Evolutionary conservation across 495 filamentous ascomycete genomes (phyloP), one percentile per base, ranked within the genome.

Genomic region (Cercophora newfieldiana): DNA sequence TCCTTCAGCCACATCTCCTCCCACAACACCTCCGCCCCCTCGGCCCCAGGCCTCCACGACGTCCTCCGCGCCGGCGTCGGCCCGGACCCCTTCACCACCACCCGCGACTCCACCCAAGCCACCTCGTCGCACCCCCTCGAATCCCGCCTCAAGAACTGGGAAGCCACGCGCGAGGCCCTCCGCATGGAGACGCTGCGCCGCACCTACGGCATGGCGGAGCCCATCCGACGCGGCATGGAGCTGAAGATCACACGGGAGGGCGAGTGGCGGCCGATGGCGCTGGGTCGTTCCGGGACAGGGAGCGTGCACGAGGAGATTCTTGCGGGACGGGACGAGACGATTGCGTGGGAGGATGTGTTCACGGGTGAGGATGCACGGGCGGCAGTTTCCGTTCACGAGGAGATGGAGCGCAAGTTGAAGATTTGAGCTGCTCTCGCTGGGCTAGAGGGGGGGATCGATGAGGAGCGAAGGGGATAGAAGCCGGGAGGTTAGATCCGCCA

Each of bases 261-360:
- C 49, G 75, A 79, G 66, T 86, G 84, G 85, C 79, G 78, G 67
- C 84, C 83, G 3, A 64, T 80, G 31, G 77, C 74, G 6, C 77
- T 86, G 7, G 80, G 78, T 47, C 78, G 78, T 28, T 65, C 66
- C 14, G 70, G 71, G 22, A 71, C 69, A 66, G 69, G 75, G 10
- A 80, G 78, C 64, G 77, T 93, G 29, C 88, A 90, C 76, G 89
- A 88, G 80, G 94, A 97, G 81, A 90, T 97, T 67, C 78, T 97
- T 75, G 82, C 76, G 49, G 93, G 93, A n/a, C 79, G 87, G 73
- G 93, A 96, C 79, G 72, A 80, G 22, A 88, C 86, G 72, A 80
- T 93, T 74, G 84, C 80, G 10, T 97, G 94, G 94, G 94, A 97
- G 86, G 94, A 97, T 85, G 87, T 99, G 24, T 99, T 89, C 77